Evolutionary conservation across 148 eudicot genomes (phyloP).

Genomic region (Cornus controversa): DNA sequence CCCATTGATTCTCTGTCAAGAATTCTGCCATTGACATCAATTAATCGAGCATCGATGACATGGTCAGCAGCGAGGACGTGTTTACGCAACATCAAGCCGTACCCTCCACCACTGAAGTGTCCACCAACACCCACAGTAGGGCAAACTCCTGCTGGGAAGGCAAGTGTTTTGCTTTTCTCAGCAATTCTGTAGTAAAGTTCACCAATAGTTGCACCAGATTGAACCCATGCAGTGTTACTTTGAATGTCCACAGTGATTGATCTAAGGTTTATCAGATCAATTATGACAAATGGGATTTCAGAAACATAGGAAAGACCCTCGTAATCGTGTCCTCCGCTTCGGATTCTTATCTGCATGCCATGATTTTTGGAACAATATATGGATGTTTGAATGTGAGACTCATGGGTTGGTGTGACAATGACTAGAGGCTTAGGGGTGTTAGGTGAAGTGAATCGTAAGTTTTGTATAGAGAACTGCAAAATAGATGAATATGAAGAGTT

Average conservation of each 20-base stretch:
- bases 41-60: neutral
- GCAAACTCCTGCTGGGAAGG: neutral
- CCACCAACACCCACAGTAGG: neutral
- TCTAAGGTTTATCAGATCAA: neutral
- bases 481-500: neutral
- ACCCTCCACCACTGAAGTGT: neutral
- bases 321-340: slow-evolving; percentile 5
- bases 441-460: neutral
- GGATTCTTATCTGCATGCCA: neutral
- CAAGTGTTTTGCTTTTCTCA: neutral
- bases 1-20: neutral
- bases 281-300: neutral
- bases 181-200: slow-evolving; percentile 1
- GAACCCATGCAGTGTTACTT: neutral
- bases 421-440: neutral
- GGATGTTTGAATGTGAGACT: neutral
- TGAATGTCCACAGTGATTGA: neutral
- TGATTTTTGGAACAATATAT: neutral
- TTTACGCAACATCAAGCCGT: slow-evolving; percentile 1
- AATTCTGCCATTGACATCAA: slow-evolving; percentile 4
- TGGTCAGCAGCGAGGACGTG: neutral
- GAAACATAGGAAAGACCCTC: slow-evolving; percentile 17
- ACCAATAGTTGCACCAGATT: neutral
- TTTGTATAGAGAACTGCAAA: neutral
- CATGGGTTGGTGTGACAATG: neutral